Conservation (phyloP, 202 grass and related monocot genomes). For the Saccharum hybrid region DNA sequence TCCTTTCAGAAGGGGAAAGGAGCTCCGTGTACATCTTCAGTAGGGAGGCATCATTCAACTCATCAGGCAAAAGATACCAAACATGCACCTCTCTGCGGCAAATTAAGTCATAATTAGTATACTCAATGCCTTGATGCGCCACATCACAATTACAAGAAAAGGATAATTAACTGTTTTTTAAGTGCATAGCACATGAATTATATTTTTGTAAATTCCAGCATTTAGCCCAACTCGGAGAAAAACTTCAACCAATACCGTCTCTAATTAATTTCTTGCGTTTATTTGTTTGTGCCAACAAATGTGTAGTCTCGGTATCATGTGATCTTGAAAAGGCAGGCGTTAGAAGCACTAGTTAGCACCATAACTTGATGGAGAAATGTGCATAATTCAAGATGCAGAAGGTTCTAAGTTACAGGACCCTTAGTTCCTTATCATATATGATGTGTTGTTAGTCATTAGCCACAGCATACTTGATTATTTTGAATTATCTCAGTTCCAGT, state of each 20-base stretch:
- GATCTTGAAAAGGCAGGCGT: not conserved
- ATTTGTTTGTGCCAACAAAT: not conserved
- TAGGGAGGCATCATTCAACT: slow-evolving; percentile 63
- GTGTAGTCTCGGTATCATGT: not conserved
- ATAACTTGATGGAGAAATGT: not conserved
- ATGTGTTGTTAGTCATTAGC: not conserved
- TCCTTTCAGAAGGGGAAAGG: slow-evolving; percentile 74
- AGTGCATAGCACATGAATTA: not conserved
- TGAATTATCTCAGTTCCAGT: no score
- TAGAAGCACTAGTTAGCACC: not conserved
- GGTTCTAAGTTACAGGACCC: not conserved
- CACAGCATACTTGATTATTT: no score
- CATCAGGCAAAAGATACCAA: slow-evolving; percentile 82
- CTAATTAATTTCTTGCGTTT: not conserved
- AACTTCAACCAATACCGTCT: not conserved
- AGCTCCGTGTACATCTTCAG: slow-evolving; percentile 76
- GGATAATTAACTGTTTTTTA: not conserved
- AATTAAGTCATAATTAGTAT: slow-evolving; percentile 17
- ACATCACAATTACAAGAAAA: slow-evolving; percentile 22
- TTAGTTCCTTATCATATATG: not conserved
- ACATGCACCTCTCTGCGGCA: slow-evolving; percentile 80
- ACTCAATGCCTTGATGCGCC: not conserved
- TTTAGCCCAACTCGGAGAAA: not conserved
- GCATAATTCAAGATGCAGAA: not conserved
- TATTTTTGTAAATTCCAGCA: not conserved